Evolutionary conservation across 176 grass and related monocot genomes (phyloP), one percentile per base, ranked within the genome.

Genomic region (Melocanna baccifera): DNA sequence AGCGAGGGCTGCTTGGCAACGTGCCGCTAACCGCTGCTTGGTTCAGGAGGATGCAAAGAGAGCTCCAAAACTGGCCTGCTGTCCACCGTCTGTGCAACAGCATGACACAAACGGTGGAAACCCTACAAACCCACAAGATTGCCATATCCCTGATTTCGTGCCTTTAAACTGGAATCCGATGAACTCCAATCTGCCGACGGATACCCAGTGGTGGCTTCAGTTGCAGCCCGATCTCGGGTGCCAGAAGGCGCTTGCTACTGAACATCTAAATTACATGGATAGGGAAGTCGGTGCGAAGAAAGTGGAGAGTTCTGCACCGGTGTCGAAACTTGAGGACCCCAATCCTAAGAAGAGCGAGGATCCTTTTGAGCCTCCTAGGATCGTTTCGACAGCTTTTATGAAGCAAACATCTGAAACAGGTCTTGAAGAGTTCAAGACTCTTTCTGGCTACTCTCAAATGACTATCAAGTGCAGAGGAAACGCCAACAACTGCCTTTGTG

Each of bases 1-100:
- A 94, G 93, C 93, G 26, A 91, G 97, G 80, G 93, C 97, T 75
- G 90, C 89, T 51, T 99, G 93, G 97, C 97, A 99, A 84, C 97
- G 91, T 6, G 86, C 96, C 7, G 89, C 84, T 19, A 99, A 99
- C 68, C 93, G 97, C 20, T 96, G 86, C 86, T 20, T 96, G 29
- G 90, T 96, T 75, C 97, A 96, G 76, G 97, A 99, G 74, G 97
- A 99, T 36, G 93, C 93, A 30, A 99, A 99, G 84, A 81, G 96
- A 66, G 93, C 93, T 66, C 96, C 93, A 10, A 96, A 96, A 59
- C 37, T 99, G 15, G 83, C 89, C 12, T 93, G 91, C 55, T 91
- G 92, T 23, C 71, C 87, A 0, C 82, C 73, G 30, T 69, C 91
- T 7, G 47, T 62, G 28, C 76, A 88, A 26, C 84, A 78, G 62